These are phyloP conservation scores for Amoeboradix gromovi DNA, from an alignment of 371 early-diverging fungal genomes.

Conservation along the genomic window DNA sequence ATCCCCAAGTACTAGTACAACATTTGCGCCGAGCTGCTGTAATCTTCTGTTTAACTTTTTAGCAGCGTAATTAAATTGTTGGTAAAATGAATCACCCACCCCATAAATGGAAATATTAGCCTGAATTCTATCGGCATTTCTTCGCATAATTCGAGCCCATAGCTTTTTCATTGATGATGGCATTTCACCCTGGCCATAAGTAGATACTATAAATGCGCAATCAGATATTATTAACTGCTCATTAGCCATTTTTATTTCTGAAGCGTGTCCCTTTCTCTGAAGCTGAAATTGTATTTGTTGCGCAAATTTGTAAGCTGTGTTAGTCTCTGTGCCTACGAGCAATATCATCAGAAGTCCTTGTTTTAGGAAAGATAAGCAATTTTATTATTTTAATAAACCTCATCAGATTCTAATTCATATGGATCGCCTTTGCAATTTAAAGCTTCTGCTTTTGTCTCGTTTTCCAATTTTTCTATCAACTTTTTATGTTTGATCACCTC, in stretches of 20 bases:
- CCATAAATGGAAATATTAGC: conserved; percentile 5
- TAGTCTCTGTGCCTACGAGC: neutral
- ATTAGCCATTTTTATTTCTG: neutral
- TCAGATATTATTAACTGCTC: neutral
- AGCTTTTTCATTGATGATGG: neutral
- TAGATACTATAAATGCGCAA: neutral
- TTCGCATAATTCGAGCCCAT: neutral
- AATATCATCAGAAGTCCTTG: too few species aligned
- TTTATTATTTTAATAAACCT: too few species aligned
- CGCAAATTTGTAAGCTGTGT: neutral
- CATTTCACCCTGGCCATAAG: conserved; percentile 1
- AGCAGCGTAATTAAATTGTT: conserved; percentile 60
- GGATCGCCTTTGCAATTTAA: too few species aligned
- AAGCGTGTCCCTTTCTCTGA: neutral
- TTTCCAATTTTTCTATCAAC: too few species aligned
- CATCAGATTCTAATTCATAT: too few species aligned
- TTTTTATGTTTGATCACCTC: too few species aligned
- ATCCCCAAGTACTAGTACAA: conserved; percentile 40
- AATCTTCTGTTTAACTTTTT: conserved; percentile 71
- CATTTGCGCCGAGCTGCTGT: conserved; percentile 50
- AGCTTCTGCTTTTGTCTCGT: too few species aligned
- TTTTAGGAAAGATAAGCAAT: too few species aligned
- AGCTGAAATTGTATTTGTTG: neutral
- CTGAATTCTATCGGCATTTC: neutral
- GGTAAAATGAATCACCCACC: conserved; percentile 12